These are phyloP conservation scores for Epicoccum nigrum DNA, from an alignment of 2,329 filamentous ascomycete genomes.

Conservation along the genomic window DNA sequence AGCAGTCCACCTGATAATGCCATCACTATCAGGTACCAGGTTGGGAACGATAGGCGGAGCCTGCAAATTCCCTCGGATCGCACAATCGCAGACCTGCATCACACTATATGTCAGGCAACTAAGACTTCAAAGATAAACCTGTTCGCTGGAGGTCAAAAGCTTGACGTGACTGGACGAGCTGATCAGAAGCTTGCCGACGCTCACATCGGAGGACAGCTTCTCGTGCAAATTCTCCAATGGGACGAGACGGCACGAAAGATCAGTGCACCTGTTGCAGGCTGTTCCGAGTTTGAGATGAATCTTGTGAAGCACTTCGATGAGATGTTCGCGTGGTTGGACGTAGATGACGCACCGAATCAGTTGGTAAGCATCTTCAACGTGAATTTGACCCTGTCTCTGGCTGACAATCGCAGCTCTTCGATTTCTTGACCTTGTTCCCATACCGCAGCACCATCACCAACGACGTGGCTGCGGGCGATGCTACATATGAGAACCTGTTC, in stretches of 20 bases:
- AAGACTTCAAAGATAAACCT: slow-evolving; percentile 78
- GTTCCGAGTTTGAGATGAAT: slow-evolving; percentile 71
- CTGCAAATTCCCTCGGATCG: slow-evolving; percentile 73
- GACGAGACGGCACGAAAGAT: slow-evolving; percentile 33
- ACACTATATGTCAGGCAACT: slow-evolving; percentile 69
- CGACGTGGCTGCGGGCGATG: slow-evolving; percentile 31
- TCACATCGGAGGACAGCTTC: slow-evolving; percentile 32
- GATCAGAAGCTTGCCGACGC: slow-evolving; percentile 66
- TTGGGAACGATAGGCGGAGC: slow-evolving; percentile 64
- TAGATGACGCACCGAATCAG: slow-evolving; percentile 62
- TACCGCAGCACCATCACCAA: slow-evolving; percentile 38
- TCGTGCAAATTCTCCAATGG: slow-evolving; percentile 41
- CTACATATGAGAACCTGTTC: slow-evolving; percentile 36
- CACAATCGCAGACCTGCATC: slow-evolving; percentile 72
- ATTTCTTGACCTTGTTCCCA: slow-evolving; percentile 43
- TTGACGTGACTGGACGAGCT: slow-evolving; percentile 66
- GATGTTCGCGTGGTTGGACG: slow-evolving; percentile 78
- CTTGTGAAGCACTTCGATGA: slow-evolving; percentile 83
- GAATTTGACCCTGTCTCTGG: not conserved
- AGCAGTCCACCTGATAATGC: slow-evolving; percentile 66
- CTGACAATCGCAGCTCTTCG: slow-evolving; percentile 39
- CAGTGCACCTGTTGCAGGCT: slow-evolving; percentile 32
- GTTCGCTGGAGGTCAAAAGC: slow-evolving; percentile 71
- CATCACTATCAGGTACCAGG: slow-evolving; percentile 74
- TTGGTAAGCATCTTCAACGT: slow-evolving; percentile 20